These are phyloP conservation scores for Suhomyces vadensis DNA, from an alignment of 805 yeast species.

Conservation along the genomic window DNA sequence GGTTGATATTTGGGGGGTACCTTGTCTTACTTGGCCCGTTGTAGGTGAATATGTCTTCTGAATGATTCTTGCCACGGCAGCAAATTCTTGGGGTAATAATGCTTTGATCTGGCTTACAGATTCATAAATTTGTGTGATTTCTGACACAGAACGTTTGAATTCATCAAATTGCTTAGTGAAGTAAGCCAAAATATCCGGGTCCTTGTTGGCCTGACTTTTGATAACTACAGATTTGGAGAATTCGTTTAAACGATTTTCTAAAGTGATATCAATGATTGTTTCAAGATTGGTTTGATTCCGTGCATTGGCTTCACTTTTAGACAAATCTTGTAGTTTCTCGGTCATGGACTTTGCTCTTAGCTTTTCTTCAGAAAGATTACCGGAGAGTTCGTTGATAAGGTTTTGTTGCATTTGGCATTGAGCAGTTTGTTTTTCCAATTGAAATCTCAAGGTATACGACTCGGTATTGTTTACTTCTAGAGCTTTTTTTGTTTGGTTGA, in stretches of 20 bases:
- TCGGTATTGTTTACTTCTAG: neutral
- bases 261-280: neutral
- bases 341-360: neutral
- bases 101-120: neutral
- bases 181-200: neutral
- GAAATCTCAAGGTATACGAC: neutral
- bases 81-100: neutral
- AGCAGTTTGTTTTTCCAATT: neutral
- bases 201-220: neutral
- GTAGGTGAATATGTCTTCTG: neutral
- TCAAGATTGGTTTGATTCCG: neutral
- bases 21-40: too few relatives aligned
- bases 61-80: neutral
- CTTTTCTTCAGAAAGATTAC: neutral
- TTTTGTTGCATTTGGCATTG: conserved; percentile 1
- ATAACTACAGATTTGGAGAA: neutral
- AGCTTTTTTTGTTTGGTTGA: neutral
- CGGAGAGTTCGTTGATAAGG: neutral
- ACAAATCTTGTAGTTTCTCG: neutral
- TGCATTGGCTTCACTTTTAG: neutral
- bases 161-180: neutral
- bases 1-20: too few relatives aligned
- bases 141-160: neutral
- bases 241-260: neutral
- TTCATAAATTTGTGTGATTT: neutral